Base-by-base conservation (phyloP, 2,329 filamentous ascomycete genomes). In the Ceratocystiopsis sp. region DNA sequence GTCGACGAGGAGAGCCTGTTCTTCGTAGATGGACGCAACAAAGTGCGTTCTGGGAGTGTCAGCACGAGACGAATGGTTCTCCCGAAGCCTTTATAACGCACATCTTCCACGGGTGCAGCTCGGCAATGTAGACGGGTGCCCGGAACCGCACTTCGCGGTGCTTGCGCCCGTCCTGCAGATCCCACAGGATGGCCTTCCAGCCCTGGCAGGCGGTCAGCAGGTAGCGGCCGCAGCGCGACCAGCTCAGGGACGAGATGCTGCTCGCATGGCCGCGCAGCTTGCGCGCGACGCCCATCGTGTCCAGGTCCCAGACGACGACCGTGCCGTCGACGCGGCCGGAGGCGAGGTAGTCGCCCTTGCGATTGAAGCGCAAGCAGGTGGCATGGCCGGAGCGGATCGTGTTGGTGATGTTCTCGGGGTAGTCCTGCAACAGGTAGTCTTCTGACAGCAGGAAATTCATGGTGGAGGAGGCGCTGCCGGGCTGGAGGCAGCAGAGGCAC, bases 111-210 rank as follows among this genome's bases (percentile, higher is more conserved):
- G 91, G 89, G 60, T 98, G 85, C 45, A 98, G 68, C 62, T 98
- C 91, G 4, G 89, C 93, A 53, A 93, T 93, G 63, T 95, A 98
- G 33, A 94, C 84, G 1, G 89, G 86, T 3, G 87, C 85, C 51
- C 89, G 80, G 55, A 98, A 94, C 51, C 86, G 82, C 53, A 95
- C 81, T 52, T 84, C 87, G 50, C 87, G 80, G 54, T 87, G 67
- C 46, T 83, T 68, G 55, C 80, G 70, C 39, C 74, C 69, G 46
- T 75, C 67, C 43, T 72, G 72, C 46, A 98, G 67, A 60, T 98
- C 91, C 91, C 91, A 98, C 1, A 98, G 69, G 41, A 94, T 86
- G 49, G 83, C 87, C 61, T 93, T 93, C 84, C 89, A 96, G 55
- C 94, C 91, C 59, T 95, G 85, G 38, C 86, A 93, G 12, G 86